Evolutionary conservation across 1,139 yeast species (phyloP).

Genomic region (Wickerhamomyces sp.): DNA sequence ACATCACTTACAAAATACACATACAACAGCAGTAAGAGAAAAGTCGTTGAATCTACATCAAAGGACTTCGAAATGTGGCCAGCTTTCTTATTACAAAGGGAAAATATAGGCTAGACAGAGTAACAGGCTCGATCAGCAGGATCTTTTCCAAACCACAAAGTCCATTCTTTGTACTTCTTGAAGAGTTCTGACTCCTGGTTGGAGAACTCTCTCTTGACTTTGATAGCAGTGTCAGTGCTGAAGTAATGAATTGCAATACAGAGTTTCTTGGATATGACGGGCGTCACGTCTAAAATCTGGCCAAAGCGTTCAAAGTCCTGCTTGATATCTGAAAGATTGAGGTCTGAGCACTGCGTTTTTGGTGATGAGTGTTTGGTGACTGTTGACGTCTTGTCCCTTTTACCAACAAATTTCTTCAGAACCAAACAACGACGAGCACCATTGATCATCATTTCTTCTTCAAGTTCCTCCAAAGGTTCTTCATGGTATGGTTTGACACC

Average conservation of each 20-base stretch:
- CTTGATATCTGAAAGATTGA: slow-evolving; percentile 37
- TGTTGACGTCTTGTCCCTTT: slow-evolving; percentile 20
- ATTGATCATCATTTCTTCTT: slow-evolving; percentile 28
- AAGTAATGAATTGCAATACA: slow-evolving; percentile 60
- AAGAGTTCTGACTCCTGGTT: slow-evolving; percentile 31
- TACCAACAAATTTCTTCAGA: slow-evolving; percentile 28
- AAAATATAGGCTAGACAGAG: slow-evolving; percentile 9
- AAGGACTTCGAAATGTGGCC: too few relatives aligned
- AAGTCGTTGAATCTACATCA: too few relatives aligned
- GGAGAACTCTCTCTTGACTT: slow-evolving; percentile 49
- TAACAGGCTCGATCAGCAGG: slow-evolving; percentile 53
- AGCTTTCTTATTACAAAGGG: too few relatives aligned
- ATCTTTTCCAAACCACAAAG: slow-evolving; percentile 63
- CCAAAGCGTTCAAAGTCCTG: slow-evolving; percentile 57
- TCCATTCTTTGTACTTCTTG: slow-evolving; percentile 55
- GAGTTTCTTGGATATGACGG: slow-evolving; percentile 61
- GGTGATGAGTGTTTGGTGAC: slow-evolving; percentile 27
- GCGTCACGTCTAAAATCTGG: slow-evolving; percentile 54
- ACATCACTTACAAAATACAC: too few relatives aligned
- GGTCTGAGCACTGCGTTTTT: slow-evolving; percentile 27
- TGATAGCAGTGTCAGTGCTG: slow-evolving; percentile 58
- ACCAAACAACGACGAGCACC: slow-evolving; percentile 38
- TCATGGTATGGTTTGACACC: slow-evolving; percentile 19
- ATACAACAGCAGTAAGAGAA: too few relatives aligned
- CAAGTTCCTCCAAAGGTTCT: slow-evolving; percentile 27